Evolutionary conservation across 2,329 filamentous ascomycete species (phyloP), one percentile per base, ranked within the genome.

Genomic region (Plectosphaerella plurivora): DNA sequence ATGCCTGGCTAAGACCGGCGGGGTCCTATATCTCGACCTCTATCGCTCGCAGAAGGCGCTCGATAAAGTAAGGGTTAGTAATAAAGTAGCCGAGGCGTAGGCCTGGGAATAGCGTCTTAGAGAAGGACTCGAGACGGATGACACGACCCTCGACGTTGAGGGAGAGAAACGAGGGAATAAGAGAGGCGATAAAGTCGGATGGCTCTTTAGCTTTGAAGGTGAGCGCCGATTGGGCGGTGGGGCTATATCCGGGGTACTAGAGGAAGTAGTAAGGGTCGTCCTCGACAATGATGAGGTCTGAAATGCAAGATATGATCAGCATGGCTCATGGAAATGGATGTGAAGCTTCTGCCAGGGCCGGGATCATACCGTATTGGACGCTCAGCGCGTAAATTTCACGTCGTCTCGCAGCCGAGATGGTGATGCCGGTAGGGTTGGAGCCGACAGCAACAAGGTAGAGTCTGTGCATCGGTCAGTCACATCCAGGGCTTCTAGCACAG

Each of bases 371-470:
- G 46, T 60, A 63, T n/a, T 62, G 59, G 7, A 65, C 59, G 45
- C 61, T 65, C 11, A 64, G 45, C 9, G 62, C 55, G 68, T 88
- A 88, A 51, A 88, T 73, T 16, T 77, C 81, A 56, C 73, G 74
- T 39, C 85, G 76, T 52, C 86, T 74, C 56, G 78, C 68, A 3
- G 69, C 65, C 46, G 77, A 73, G 57, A 86, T 83, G 1, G 86
- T 88, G 20, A 83, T 78, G 16, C 86, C 86, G 0, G 86, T 88
- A 0, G 86, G 86, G 61, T 89, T 89, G 61, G 88, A 85, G 2
- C 86, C 86, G 0, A 84, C 85, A 3, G 63, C 55, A 6, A 65
- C 64, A 1, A 61, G 45, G 16, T 65, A 65, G 2, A 66, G 50
- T n/a, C 59, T 57, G 12, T 15, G 25, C 3, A 18, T 25, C n/a